Percentiles rank a stretch among this genome's conserved stretches.
These are phyloP conservation scores for Dryas integrifolia DNA, from an alignment of 331 rosid genomes.

Conservation along the genomic window DNA sequence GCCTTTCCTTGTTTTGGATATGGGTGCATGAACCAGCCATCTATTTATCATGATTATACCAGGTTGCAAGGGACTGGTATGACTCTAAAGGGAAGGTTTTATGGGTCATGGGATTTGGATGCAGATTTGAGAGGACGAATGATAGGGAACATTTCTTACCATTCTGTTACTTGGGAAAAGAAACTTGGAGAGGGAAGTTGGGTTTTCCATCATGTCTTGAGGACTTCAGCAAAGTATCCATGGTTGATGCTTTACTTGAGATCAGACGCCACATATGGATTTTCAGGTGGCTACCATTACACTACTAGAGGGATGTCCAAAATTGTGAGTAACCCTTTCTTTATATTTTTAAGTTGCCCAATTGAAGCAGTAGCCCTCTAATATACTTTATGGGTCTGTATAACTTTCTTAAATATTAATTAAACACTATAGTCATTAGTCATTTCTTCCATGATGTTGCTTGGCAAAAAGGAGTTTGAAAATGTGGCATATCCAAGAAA, in stretches of 20 bases:
- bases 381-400: not conserved
- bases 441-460: too few relatives aligned
- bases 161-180: slow-evolving; percentile 48
- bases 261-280: slow-evolving; percentile 48
- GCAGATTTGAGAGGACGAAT: slow-evolving; percentile 30
- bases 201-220: slow-evolving; percentile 39
- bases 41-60: slow-evolving; percentile 44
- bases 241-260: slow-evolving; percentile 61
- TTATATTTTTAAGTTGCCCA: not conserved
- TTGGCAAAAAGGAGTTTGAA: too few relatives aligned
- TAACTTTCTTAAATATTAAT: too few relatives aligned
- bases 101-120: slow-evolving; percentile 48
- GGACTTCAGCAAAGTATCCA: slow-evolving; percentile 51
- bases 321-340: slow-evolving; percentile 33
- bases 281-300: slow-evolving; percentile 57
- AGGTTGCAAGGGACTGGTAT: slow-evolving; percentile 16
- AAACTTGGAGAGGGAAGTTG: slow-evolving; percentile 51
- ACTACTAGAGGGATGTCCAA: slow-evolving; percentile 49
- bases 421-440: too few relatives aligned
- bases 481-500: not conserved
- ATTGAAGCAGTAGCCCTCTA: not conserved
- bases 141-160: slow-evolving; percentile 36
- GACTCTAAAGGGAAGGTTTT: slow-evolving; percentile 43
- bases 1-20: slow-evolving; percentile 45
- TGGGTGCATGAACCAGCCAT: slow-evolving; percentile 60